Percentiles rank a stretch among this genome's conserved stretches.
phyloP scores from a whole-genome alignment of 208 protist species.

The Crithidia thermophila region DNA sequence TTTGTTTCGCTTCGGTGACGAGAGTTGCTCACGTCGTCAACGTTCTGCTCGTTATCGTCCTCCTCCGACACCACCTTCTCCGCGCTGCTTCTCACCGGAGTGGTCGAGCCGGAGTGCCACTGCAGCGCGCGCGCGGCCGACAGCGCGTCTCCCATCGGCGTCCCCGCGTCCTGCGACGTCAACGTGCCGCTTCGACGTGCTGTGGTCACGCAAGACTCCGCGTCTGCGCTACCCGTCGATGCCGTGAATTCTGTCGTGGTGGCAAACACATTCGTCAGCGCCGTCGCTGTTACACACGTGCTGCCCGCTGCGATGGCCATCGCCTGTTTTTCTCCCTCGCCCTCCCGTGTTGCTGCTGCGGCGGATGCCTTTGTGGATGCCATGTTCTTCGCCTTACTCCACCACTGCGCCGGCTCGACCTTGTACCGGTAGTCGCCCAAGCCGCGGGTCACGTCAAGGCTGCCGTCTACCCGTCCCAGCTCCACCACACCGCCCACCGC shows the following conservation, averaged over 20 bases:
- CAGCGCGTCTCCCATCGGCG: neutral
- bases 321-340: neutral
- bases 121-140: constrained; percentile 11
- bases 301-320: too few species aligned
- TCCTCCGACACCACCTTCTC: neutral
- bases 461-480: constrained; percentile 59
- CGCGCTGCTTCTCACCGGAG: neutral
- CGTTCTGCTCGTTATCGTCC: neutral
- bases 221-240: too few species aligned
- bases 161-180: too few species aligned
- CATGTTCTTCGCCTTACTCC: neutral
- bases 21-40: neutral
- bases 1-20: too few species aligned
- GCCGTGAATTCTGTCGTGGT: too few species aligned
- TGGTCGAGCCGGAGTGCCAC: constrained; percentile 10
- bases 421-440: constrained; percentile 73
- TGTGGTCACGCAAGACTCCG: too few species aligned
- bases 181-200: too few species aligned
- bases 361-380: neutral
- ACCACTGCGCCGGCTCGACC: constrained; percentile 49
- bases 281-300: too few species aligned
- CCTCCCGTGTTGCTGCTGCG: neutral
- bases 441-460: constrained; percentile 67
- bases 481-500: constrained; percentile 50
- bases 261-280: too few species aligned